phyloP scores from a whole-genome alignment of 495 filamentous ascomycete species.

The Neurospora africana region DNA sequence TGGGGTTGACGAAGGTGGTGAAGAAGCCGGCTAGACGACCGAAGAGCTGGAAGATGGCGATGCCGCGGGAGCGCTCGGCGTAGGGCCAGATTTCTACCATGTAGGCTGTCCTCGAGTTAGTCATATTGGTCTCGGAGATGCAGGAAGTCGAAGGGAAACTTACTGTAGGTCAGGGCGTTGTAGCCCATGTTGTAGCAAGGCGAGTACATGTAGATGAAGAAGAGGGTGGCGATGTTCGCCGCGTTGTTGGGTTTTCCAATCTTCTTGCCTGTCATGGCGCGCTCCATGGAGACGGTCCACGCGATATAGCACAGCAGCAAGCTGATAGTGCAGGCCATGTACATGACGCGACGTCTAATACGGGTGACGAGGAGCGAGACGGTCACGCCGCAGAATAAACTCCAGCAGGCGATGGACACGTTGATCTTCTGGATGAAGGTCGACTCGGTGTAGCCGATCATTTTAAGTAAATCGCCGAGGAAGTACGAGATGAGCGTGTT shows the following conservation, averaged over 20 bases:
- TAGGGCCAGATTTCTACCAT: constrained; percentile 57
- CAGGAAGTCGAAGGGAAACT: too few species aligned
- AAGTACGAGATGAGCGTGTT: constrained; percentile 56
- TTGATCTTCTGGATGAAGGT: constrained; percentile 47
- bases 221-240: constrained; percentile 36
- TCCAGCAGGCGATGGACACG: constrained; percentile 49
- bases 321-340: constrained; percentile 42
- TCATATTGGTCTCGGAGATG: too few species aligned
- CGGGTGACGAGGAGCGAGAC: constrained; percentile 41
- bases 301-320: constrained; percentile 46
- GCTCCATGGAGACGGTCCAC: constrained; percentile 51
- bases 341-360: constrained; percentile 49
- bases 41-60: constrained; percentile 55
- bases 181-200: constrained; percentile 60
- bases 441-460: constrained; percentile 40
- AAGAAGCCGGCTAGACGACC: constrained; percentile 37
- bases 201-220: constrained; percentile 55
- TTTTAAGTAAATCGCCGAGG: constrained; percentile 38
- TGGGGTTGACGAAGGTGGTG: constrained; percentile 55
- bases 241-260: constrained; percentile 26
- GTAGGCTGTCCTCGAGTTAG: constrained; percentile 31
- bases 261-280: constrained; percentile 30
- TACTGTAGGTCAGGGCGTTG: constrained; percentile 57
- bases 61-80: constrained; percentile 48
- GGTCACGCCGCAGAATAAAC: constrained; percentile 39